Conservation (phyloP, 2,329 filamentous ascomycete species). For the Phaeosphaeriaceae sp. region DNA sequence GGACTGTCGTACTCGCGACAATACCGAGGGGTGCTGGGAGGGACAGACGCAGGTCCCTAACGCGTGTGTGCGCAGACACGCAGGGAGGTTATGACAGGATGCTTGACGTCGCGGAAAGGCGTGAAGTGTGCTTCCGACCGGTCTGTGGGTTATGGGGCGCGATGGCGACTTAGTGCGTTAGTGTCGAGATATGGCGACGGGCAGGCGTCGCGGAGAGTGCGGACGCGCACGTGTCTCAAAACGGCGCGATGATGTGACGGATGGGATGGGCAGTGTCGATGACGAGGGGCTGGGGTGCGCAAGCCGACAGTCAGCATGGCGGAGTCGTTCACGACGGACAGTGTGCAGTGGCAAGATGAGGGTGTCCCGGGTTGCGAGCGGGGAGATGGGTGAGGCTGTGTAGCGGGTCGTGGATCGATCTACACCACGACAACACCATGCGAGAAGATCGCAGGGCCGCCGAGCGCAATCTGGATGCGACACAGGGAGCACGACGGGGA, state of each 20-base stretch:
- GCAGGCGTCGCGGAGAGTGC: constrained; percentile 20
- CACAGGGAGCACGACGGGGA: constrained; percentile 13
- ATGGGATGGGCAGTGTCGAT: constrained; percentile 16
- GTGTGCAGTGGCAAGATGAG: constrained; percentile 27
- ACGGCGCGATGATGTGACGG: constrained; percentile 27
- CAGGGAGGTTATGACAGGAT: not conserved
- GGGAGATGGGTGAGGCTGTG: constrained; percentile 29
- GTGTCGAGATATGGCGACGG: constrained; percentile 17
- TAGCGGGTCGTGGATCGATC: constrained; percentile 20
- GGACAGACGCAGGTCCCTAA: constrained; percentile 3
- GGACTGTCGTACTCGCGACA: constrained; percentile 11
- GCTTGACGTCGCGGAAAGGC: not conserved
- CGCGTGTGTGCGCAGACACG: not conserved
- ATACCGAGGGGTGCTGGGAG: constrained; percentile 8
- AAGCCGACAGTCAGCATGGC: constrained; percentile 42
- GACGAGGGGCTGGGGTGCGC: constrained; percentile 26
- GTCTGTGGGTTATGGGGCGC: constrained; percentile 6
- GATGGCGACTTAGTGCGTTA: constrained; percentile 12
- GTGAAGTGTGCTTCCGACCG: not conserved
- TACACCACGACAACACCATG: constrained; percentile 6
- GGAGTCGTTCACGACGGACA: constrained; percentile 22
- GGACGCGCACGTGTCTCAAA: constrained; percentile 43
- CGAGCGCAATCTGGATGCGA: constrained; percentile 6
- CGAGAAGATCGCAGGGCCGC: constrained; percentile 5
- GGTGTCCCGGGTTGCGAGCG: constrained; percentile 28